Base-by-base conservation (phyloP, 1,284 basidiomycete species). In the Tilletia horrida region DNA sequence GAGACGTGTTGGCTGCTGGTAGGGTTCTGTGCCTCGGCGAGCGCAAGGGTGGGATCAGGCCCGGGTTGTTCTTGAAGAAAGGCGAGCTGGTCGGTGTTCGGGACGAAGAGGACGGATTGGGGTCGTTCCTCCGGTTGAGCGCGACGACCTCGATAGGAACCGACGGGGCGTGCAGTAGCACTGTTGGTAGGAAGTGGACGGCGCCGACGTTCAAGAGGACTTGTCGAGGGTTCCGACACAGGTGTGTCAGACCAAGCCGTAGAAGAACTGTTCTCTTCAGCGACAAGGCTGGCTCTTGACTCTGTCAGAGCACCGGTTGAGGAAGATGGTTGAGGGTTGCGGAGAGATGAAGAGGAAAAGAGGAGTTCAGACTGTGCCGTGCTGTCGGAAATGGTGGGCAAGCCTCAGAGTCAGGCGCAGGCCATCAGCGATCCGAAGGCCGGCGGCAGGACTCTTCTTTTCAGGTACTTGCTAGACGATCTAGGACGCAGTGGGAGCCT, bases 371-470 rank as follows among this genome's bases (percentile, higher is more conserved):
- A 59, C 13, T 40, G 35, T 40, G n/a, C 16, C 27, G 31, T 29
- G 55, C 31, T 59, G 55, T 25, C 55, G 55, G n/a, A 29, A 59
- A 59, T 59, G 55, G 55, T 59, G 55, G 55, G 55, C 55, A 59
- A 29, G 18, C 3, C n/a, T 40, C 27, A 25, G 55, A 59, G 55
- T 59, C 29, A 59, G 31, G 55, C 55, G 55, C 55, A 59, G 55
- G 55, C 55, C 55, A 59, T 59, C 55, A 31, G 35, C 29, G 18
- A 31, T 40, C 29, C 55, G 55, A 59, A 40, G 55, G 55, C 55
- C 55, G 55, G 55, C 55, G 55, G 55, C 55, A 35, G 27, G 29
- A 59, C 55, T 59, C 55, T 59, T 31, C 13, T 29, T 18, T n/a
- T 25, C 27, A 7, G 55, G 35, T 21, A 40, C 35, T 40, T 40